These are phyloP conservation scores for Citrus sinensis DNA, from an alignment of 345 rosid genomes.

Conservation along the genomic window DNA sequence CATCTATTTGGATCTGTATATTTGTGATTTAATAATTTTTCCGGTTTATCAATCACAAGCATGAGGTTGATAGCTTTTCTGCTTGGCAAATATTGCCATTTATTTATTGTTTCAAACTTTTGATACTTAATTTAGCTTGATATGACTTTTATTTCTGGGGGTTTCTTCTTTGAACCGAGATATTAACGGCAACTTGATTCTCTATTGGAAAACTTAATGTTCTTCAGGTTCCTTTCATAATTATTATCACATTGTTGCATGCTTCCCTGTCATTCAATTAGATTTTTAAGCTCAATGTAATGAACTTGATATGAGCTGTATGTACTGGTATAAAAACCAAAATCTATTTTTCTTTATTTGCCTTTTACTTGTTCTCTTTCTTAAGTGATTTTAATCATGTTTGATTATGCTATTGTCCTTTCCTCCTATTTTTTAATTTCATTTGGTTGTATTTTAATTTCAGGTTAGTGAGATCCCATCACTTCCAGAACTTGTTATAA, in stretches of 20 bases:
- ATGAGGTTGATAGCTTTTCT: not conserved
- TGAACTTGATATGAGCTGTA: slow-evolving; percentile 21
- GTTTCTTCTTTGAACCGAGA: not conserved
- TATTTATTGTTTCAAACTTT: not conserved
- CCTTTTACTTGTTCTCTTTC: slow-evolving; percentile 1
- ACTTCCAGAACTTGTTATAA: slow-evolving; percentile 14
- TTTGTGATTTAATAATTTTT: not conserved
- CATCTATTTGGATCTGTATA: not conserved
- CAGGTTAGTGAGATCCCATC: slow-evolving; percentile 38
- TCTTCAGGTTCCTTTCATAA: slow-evolving; percentile 17
- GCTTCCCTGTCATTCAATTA: slow-evolving; percentile 4
- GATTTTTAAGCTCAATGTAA: not conserved
- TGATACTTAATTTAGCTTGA: not conserved
- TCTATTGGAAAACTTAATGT: not conserved
- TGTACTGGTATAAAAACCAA: slow-evolving; percentile 17
- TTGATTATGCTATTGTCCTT: slow-evolving; percentile 11
- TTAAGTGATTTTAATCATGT: slow-evolving; percentile 21
- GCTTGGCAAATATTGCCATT: not conserved
- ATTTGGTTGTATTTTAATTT: slow-evolving; percentile 17
- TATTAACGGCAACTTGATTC: not conserved
- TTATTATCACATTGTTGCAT: slow-evolving; percentile 17
- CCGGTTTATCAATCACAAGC: not conserved
- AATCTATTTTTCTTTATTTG: slow-evolving; percentile 4
- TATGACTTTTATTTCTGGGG: not conserved
- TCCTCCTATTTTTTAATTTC: slow-evolving; percentile 8